Evolutionary conservation across 225 moss, liverwort and hornwort species (phyloP), one percentile per base, ranked within the genome.

Genomic region (Sphagnum contortum): DNA sequence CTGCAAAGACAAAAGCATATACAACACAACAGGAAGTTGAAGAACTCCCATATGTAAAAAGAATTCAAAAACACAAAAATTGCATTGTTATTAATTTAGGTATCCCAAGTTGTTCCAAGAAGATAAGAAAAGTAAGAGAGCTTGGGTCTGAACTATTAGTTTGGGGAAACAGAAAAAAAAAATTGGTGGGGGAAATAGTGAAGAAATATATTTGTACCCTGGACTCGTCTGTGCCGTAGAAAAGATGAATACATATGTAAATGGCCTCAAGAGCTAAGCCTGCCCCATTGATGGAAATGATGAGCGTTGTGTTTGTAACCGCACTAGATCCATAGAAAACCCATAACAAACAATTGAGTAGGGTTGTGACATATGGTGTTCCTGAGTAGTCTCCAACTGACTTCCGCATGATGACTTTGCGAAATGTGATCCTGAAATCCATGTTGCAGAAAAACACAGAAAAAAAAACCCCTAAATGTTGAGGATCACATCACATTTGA

Each of bases 241-340:
- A 13, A 6, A 75, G 46, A 60, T 49, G 66, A 4, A 62, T 47
- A n/a, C 12, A 9, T 6, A 71, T 54, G 58, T 71, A 75, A 47
- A 49, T 50, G 45, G 46, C 2, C 57, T 75, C 71, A 49, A 75
- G 45, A 7, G 50, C 60, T 2, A 60, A 48, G 44, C 75, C 75
- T 45, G 65, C 71, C 10, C 71, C 71, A 50, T 67, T 75, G 47
- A 75, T 75, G 3, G 70, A 66, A n/a, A 71, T 50, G 6, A 75
- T 45, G 2, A 75, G 67, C 44, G 70, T 53, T 47, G 54, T 52
- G 44, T 50, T 61, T 5, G 49, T 56, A 7, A 75, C 75, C 55
- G 50, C 50, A n/a, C 70, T 70, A 7, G 71, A 70, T 55, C 71
- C 75, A 49, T 71, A 75, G 55, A 75, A 67, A 2, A 71, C 55